Conservation (phyloP, 306 rosid species). For the Cucumis cinereus region DNA sequence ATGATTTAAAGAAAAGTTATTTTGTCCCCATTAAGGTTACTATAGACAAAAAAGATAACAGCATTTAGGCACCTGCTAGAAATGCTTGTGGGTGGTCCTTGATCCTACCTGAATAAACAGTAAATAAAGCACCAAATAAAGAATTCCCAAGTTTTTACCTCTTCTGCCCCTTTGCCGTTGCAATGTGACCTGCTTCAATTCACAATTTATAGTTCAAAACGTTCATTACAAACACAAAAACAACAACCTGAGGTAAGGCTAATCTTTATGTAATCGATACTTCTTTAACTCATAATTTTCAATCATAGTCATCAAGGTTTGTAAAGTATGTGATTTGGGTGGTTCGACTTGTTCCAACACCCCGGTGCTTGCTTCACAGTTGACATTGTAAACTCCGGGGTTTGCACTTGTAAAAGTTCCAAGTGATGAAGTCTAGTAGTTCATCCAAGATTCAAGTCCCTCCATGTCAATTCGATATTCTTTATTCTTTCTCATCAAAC, state of each 20-base stretch:
- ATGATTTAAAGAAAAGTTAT: not conserved
- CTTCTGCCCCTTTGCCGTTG: not conserved
- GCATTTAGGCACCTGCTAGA: not conserved
- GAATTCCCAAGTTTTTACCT: not conserved
- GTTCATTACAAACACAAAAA: not conserved
- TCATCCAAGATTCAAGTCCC: not conserved
- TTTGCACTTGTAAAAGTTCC: not conserved
- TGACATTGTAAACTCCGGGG: not conserved
- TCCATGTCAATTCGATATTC: not conserved
- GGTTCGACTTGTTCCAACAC: not conserved
- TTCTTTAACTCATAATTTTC: not conserved
- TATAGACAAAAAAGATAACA: not conserved
- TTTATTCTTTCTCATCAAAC: too few relatives aligned
- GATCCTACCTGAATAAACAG: not conserved
- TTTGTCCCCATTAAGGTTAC: not conserved
- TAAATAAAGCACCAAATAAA: not conserved
- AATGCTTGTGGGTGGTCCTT: not conserved
- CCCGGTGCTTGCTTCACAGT: not conserved
- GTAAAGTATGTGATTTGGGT: not conserved
- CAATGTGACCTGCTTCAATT: not conserved
- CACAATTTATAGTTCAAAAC: not conserved
- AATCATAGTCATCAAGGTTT: not conserved
- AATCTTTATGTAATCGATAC: not conserved
- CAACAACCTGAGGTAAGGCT: not conserved
- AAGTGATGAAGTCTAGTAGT: not conserved